Evolutionary conservation across 1,284 basidiomycete genomes (phyloP), one percentile per base, ranked within the genome.

Genomic region (Puccinia novopanici): DNA sequence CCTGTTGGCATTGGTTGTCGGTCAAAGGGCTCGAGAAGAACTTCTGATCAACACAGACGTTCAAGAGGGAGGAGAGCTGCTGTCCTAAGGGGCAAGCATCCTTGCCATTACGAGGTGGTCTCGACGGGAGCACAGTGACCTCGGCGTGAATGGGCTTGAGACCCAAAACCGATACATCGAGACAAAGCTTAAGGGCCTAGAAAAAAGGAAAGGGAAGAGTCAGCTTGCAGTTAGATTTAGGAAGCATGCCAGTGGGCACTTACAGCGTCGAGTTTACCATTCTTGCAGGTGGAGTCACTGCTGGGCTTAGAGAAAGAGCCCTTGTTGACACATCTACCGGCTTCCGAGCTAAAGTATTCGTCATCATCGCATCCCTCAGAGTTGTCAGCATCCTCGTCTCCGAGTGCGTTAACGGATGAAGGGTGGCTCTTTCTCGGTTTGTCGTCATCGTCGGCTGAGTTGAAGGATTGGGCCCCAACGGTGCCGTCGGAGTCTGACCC

Each of bases 181-280:
- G 45, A 34, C 74, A 75, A 42, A 75, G 59, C 1, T 75, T 54
- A 27, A 75, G 57, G 15, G 12, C 54, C 73, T 75, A 22, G 19
- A 45, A 45, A 45, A 15, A 45, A 8, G 45, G 30, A 19, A 4
- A 30, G n/a, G 19, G 19, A 6, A 22, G 24, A 19, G 40, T 42
- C 13, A 19, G 22, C 17, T 50, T 34, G 37, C 10, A 34, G 34
- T 34, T 1, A 73, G 34, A 12, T 8, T 19, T 52, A 52, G 50
- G 45, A 45, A 52, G 19, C 50, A n/a, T 42, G 67, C 3, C 40
- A 77, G 52, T n/a, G 9, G n/a, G 30, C 19, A 78, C 76, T 13
- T 12, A 78, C 76, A 9, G 65, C 45, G 59, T 78, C 76, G n/a
- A 70, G 54, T 57, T 70, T 42, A 34, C 76, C 76, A 10, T 70